Evolutionary conservation across 345 rosid species (phyloP), one percentile per base, ranked within the genome.

Genomic region (Pseudoturritis turrita): DNA sequence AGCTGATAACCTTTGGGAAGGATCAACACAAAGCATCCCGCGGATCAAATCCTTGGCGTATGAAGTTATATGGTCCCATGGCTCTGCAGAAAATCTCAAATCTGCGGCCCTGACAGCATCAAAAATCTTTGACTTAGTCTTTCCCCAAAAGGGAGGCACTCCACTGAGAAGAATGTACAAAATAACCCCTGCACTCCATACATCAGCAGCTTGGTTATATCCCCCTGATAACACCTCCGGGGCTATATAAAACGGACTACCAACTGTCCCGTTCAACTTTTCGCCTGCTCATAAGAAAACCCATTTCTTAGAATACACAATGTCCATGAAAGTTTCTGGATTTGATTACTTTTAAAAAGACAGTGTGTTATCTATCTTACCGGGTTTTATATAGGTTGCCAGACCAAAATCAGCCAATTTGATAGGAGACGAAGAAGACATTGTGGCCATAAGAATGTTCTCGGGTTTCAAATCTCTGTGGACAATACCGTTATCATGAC

Each of bases 101-200:
- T 88, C 85, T 7, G 92, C 90, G 49, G 89, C 87, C 78, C 89
- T 88, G 54, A 92, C 91, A 70, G 96, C 93, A 67, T 87, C 85
- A 72, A 92, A 90, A 69, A 92, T 88, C 84, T 84, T 79, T 15
- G 92, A 87, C 81, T 83, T 88, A 36, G 96, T 85, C 81, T 83
- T 88, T 49, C 96, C 96, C 83, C 89, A 82, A 41, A 89, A 89
- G 59, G 96, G 90, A 50, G 89, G 92, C 79, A 81, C 82, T 54
- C 90, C 90, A 75, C 87, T 84, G 40, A 85, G 84, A 70, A 86
- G 92, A 71, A 85, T 85, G 75, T 85, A 85, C 54, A 82, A 68
- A 66, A 89, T 85, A 61, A 86, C 89, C 69, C 95, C 91, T 58
- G 95, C 83, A 80, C 95, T 89, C 95, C 96, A 89, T 60, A 87